Evolutionary conservation across 2,329 filamentous ascomycete species (phyloP).

Genomic region (Emydomyces testavorans): DNA sequence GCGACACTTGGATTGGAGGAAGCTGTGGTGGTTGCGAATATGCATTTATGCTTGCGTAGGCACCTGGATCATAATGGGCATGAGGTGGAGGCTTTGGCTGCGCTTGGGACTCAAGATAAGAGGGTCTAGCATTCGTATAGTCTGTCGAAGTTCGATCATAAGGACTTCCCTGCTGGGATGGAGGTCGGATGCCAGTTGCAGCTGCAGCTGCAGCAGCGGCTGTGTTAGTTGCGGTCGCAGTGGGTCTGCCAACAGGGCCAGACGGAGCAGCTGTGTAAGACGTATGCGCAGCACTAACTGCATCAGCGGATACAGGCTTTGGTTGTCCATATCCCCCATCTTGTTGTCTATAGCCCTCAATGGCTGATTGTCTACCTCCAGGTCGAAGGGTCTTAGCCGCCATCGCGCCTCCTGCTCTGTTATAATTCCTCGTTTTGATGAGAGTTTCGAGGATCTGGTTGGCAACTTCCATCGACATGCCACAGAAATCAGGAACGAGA

Average conservation of each 20-base stretch:
- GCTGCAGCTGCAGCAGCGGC: conserved; percentile 41
- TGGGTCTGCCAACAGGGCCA: conserved; percentile 36
- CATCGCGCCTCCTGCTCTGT: conserved; percentile 44
- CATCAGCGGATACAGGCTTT: conserved; percentile 31
- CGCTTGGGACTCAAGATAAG: conserved; percentile 27
- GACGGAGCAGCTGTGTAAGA: conserved; percentile 38
- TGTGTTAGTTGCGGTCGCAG: conserved; percentile 32
- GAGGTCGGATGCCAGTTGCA: conserved; percentile 36
- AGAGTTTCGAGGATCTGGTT: conserved; percentile 88
- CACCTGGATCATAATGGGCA: conserved; percentile 35
- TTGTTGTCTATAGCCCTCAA: conserved; percentile 28
- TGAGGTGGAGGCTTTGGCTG: conserved; percentile 39
- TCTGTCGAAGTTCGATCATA: conserved; percentile 39
- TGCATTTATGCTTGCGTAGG: conserved; percentile 29
- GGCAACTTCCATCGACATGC: conserved; percentile 96
- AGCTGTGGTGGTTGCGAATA: conserved; percentile 16
- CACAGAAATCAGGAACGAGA: conserved; percentile 94
- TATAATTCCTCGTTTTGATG: conserved; percentile 64
- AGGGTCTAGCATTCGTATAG: conserved; percentile 26
- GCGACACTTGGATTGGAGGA: conserved; percentile 15
- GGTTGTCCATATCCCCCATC: conserved; percentile 29
- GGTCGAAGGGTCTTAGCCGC: conserved; percentile 56
- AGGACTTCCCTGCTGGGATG: conserved; percentile 30
- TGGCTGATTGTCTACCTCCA: conserved; percentile 35
- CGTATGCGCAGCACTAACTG: conserved; percentile 34